These are phyloP conservation scores for Leptosphaerulina australis DNA, from an alignment of 2,329 filamentous ascomycete species.

Conservation along the genomic window DNA sequence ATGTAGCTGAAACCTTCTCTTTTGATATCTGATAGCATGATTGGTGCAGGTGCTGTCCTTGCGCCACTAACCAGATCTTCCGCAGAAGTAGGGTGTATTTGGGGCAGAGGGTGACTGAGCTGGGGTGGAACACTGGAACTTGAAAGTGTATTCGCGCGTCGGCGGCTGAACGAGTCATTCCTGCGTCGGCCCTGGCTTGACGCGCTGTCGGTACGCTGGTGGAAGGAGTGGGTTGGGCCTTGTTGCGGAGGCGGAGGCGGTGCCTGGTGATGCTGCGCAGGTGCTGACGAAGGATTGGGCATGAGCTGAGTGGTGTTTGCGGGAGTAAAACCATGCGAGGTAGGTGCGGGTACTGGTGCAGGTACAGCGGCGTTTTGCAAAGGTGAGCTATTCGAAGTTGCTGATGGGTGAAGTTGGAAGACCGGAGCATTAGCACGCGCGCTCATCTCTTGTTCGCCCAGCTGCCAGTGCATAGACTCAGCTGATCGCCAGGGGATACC, in stretches of 20 bases:
- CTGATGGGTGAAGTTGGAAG: conserved; percentile 64
- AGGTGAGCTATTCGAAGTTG: conserved; percentile 42
- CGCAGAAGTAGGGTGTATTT: conserved; percentile 41
- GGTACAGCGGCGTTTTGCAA: conserved; percentile 35
- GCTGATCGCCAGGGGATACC: conserved; percentile 92
- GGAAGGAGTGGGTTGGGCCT: conserved; percentile 39
- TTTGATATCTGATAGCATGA: conserved; percentile 37
- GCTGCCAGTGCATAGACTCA: conserved; percentile 97
- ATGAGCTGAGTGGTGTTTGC: conserved; percentile 48
- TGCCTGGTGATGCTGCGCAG: conserved; percentile 36
- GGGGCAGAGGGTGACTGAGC: conserved; percentile 41
- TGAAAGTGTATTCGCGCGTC: conserved; percentile 37
- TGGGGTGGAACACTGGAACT: conserved; percentile 47
- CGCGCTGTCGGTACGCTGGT: conserved; percentile 44
- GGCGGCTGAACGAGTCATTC: conserved; percentile 44
- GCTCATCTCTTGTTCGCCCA: conserved; percentile 94
- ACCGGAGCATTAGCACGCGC: conserved; percentile 86
- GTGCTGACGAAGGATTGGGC: conserved; percentile 32
- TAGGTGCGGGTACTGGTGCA: conserved; percentile 32
- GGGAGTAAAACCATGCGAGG: conserved; percentile 46
- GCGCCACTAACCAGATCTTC: conserved; percentile 44
- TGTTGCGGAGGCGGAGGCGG: conserved; percentile 32
- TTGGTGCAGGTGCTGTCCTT: conserved; percentile 43
- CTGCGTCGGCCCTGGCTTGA: conserved; percentile 41
- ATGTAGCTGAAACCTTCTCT: conserved; percentile 36